Evolutionary conservation across 1,139 yeast species (phyloP).

Genomic region (Pichia sp.): DNA sequence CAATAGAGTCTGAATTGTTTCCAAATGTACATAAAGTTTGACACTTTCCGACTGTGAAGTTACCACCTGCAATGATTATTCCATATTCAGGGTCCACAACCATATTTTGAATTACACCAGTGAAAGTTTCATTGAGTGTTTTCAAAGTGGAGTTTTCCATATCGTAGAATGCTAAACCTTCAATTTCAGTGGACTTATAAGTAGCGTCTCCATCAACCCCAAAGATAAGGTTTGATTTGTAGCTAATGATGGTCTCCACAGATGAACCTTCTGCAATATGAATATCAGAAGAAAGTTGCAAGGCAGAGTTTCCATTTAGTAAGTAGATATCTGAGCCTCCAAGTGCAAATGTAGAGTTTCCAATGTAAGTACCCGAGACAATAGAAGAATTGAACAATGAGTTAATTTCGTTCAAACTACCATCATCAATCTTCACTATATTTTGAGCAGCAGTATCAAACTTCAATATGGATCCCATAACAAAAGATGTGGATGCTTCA

Average conservation of each 20-base stretch:
- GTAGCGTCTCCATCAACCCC: slow-evolving; percentile 46
- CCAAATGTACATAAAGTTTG: slow-evolving; percentile 59
- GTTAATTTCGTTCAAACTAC: slow-evolving; percentile 5
- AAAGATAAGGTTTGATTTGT: slow-evolving; percentile 36
- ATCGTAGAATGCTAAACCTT: slow-evolving; percentile 17
- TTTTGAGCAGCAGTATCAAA: slow-evolving; percentile 19
- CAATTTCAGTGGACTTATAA: slow-evolving; percentile 16
- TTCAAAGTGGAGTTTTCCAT: slow-evolving; percentile 3
- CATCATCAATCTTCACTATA: slow-evolving; percentile 11
- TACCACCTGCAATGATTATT: slow-evolving; percentile 65
- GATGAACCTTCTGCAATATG: slow-evolving; percentile 34
- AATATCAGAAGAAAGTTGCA: slow-evolving; percentile 19
- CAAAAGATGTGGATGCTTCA: slow-evolving; percentile 29
- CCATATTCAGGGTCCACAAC: slow-evolving; percentile 20
- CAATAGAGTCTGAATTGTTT: slow-evolving; percentile 44
- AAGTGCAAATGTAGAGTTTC: slow-evolving; percentile 42
- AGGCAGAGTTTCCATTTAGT: slow-evolving; percentile 4
- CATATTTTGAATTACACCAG: slow-evolving; percentile 18
- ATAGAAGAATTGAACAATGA: background rate
- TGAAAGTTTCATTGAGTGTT: slow-evolving; percentile 13
- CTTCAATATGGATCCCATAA: slow-evolving; percentile 27
- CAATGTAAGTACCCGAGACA: slow-evolving; percentile 35
- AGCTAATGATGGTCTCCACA: slow-evolving; percentile 39
- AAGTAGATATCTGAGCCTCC: slow-evolving; percentile 36
- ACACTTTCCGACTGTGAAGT: slow-evolving; percentile 51